A percentile compares a stretch with the other conserved stretches of the same genome.
Evolutionary conservation across 495 filamentous ascomycete genomes (phyloP).

Genomic region (Friedmanniomyces endolithicus): DNA sequence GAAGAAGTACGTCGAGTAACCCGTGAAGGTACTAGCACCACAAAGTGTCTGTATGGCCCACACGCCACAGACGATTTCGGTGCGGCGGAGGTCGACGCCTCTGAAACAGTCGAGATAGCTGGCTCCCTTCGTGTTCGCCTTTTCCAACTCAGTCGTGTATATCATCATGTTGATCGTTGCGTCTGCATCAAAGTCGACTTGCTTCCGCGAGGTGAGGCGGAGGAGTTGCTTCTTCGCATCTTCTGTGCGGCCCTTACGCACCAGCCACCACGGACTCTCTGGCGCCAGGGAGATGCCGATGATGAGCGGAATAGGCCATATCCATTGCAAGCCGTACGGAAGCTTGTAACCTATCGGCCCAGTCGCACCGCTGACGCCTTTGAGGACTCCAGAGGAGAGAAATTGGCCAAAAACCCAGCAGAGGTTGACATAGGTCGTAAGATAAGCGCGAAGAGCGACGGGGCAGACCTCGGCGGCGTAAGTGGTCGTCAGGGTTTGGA

Average conservation of each 20-base stretch:
- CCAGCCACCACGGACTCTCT: constrained; percentile 70
- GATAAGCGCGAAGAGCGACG: constrained; percentile 32
- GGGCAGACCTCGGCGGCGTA: constrained; percentile 63
- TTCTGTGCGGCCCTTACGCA: constrained; percentile 51
- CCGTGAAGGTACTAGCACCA: background rate
- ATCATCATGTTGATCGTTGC: constrained; percentile 7
- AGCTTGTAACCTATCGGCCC: constrained; percentile 58
- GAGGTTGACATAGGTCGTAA: constrained; percentile 24
- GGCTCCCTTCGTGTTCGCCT: background rate
- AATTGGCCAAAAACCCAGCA: constrained; percentile 14
- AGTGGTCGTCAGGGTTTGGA: constrained; percentile 41
- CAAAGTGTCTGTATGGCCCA: constrained; percentile 4
- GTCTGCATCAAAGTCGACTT: too few species aligned
- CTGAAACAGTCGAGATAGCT: constrained; percentile 15
- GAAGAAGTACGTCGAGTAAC: background rate
- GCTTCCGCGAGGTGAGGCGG: too few species aligned
- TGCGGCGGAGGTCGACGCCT: constrained; percentile 15
- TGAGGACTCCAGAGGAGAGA: constrained; percentile 9
- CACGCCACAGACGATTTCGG: constrained; percentile 11
- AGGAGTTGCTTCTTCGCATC: constrained; percentile 34
- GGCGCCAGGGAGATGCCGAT: constrained; percentile 59
- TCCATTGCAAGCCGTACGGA: constrained; percentile 67
- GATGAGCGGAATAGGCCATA: constrained; percentile 65
- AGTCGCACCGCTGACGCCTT: constrained; percentile 21
- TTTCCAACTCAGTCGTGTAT: constrained; percentile 16